These are phyloP conservation scores for Beverwykella pulmonaria DNA, from an alignment of 495 filamentous ascomycete genomes.

Conservation along the genomic window DNA sequence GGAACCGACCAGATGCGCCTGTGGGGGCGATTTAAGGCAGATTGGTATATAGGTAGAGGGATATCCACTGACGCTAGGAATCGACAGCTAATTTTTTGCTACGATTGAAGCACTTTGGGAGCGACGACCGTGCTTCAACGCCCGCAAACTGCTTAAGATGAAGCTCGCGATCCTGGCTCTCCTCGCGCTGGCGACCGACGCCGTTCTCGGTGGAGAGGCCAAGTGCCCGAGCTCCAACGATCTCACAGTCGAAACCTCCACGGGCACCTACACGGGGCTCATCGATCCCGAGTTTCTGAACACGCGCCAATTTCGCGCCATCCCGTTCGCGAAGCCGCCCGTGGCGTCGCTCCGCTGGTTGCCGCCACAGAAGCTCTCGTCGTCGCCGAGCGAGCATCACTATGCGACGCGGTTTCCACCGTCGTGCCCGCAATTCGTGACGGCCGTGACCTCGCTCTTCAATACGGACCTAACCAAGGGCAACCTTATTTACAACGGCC, in stretches of 20 bases:
- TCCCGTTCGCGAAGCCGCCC: conserved; percentile 45
- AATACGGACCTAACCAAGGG: conserved; percentile 16
- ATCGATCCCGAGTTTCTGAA: conserved; percentile 14
- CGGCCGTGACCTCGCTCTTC: not conserved
- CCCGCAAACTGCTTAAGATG: conserved; percentile 12
- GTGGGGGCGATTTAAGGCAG: no score
- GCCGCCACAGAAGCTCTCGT: conserved; percentile 37
- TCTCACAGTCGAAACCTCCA: conserved; percentile 8
- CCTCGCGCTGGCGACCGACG: conserved; percentile 2
- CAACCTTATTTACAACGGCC: conserved; percentile 37
- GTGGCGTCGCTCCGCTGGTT: conserved; percentile 39
- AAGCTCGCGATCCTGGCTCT: conserved; percentile 26
- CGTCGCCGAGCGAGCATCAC: conserved; percentile 27
- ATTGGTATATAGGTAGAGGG: not conserved
- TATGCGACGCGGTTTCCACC: conserved; percentile 43
- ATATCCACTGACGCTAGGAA: not conserved
- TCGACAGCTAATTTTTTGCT: not conserved
- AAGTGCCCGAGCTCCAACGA: conserved; percentile 10
- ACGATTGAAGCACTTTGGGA: not conserved
- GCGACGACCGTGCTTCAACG: not conserved
- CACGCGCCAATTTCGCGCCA: conserved; percentile 39
- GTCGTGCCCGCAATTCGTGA: conserved; percentile 47
- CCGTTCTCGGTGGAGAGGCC: conserved; percentile 1
- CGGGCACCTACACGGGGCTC: conserved; percentile 11
- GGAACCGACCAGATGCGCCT: no score